Evolutionary conservation across 257 asterid genomes (phyloP).

Genomic region (Anisodus acutangulus): DNA sequence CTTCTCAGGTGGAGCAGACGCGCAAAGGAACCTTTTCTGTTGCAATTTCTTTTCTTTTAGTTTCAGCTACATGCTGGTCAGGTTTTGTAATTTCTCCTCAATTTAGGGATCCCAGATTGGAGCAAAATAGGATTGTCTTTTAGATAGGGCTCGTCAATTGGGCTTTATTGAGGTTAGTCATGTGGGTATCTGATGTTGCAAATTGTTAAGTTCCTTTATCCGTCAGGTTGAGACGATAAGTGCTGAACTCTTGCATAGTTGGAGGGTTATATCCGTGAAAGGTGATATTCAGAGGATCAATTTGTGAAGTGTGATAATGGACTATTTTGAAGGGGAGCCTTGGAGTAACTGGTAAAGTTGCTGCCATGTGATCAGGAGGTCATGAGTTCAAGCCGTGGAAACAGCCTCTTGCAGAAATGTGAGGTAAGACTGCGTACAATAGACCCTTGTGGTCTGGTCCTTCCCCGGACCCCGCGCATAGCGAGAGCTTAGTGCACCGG

Average conservation of each 20-base stretch:
- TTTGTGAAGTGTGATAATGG: conserved; percentile 2
- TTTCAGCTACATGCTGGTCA: neutral
- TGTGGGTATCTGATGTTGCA: conserved; percentile 4
- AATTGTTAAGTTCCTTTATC: neutral
- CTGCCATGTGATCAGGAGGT: too few species aligned
- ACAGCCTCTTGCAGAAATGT: too few species aligned
- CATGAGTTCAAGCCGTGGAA: too few species aligned
- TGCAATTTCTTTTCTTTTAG: neutral
- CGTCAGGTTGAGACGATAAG: neutral
- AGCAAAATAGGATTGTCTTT: neutral
- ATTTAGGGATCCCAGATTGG: neutral
- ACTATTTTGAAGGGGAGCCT: too few species aligned
- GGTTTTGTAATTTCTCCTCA: conserved; percentile 16
- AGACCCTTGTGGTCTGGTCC: too few species aligned
- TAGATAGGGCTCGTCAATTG: neutral
- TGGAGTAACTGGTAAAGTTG: too few species aligned
- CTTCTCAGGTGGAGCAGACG: neutral
- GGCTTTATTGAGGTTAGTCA: neutral
- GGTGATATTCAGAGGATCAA: neutral
- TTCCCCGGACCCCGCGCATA: too few species aligned
- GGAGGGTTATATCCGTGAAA: neutral
- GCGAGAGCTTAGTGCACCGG: too few species aligned
- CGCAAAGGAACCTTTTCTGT: neutral
- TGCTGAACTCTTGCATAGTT: neutral
- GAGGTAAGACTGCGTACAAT: too few species aligned